Conservation (phyloP, 176 grass and related monocot genomes). For the Avena eriantha region DNA sequence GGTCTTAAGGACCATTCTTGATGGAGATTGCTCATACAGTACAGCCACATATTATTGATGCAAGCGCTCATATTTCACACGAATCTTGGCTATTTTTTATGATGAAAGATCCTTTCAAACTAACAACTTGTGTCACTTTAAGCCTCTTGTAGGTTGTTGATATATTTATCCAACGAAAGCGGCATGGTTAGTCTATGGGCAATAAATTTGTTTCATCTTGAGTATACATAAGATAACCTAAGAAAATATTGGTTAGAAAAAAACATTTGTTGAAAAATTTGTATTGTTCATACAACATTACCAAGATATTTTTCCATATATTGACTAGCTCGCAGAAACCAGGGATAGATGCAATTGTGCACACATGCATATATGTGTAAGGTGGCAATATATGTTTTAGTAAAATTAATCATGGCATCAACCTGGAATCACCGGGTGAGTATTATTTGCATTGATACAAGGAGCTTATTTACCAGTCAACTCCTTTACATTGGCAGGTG, state of each 20-base stretch:
- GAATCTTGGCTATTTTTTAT: conserved; percentile 15
- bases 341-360: neutral
- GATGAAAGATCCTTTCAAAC: neutral
- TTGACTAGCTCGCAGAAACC: neutral
- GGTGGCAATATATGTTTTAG: neutral
- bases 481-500: neutral
- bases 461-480: neutral
- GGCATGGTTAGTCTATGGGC: neutral
- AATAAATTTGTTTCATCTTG: neutral
- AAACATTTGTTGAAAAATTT: neutral
- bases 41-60: neutral
- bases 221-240: neutral
- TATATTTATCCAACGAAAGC: neutral
- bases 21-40: conserved; percentile 27
- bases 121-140: neutral
- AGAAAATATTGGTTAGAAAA: neutral
- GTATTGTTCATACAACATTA: neutral
- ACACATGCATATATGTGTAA: too few relatives aligned
- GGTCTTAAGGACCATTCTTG: conserved; percentile 18
- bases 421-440: neutral
- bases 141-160: neutral
- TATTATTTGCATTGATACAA: neutral
- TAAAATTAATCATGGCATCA: neutral
- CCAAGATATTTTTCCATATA: neutral
- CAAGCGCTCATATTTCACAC: neutral